Evolutionary conservation across 768 basidiomycete species (phyloP).

Genomic region (Mrakia frigida): DNA sequence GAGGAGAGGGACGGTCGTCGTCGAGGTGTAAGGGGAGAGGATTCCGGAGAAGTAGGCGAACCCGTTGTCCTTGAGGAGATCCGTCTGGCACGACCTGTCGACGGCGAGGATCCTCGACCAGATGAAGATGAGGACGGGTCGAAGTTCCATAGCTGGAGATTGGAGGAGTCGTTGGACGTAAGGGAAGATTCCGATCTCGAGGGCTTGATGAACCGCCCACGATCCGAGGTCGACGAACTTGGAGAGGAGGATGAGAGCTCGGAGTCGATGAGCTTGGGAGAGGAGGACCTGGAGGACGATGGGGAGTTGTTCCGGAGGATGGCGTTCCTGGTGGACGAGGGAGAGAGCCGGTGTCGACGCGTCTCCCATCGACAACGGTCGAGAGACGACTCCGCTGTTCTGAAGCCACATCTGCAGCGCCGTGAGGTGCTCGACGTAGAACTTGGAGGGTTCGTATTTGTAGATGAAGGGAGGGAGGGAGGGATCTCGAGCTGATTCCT

Average conservation of each 20-base stretch:
- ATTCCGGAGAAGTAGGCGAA: constrained; percentile 49
- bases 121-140: constrained; percentile 96
- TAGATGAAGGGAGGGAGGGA: constrained; percentile 55
- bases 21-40: constrained; percentile 51
- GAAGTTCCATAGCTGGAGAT: constrained; percentile 88
- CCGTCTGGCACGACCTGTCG: constrained; percentile 85
- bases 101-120: constrained; percentile 97
- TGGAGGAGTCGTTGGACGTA: constrained; percentile 95
- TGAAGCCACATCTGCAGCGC: constrained; percentile 99
- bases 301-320: constrained; percentile 93
- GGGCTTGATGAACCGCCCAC: constrained; percentile 94
- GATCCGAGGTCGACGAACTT: constrained; percentile 98
- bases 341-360: constrained; percentile 13
- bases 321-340: constrained; percentile 24
- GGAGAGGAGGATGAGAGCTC: constrained; percentile 89
- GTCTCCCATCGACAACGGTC: constrained; percentile 20
- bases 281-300: constrained; percentile 96
- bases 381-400: constrained; percentile 55
- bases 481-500: constrained; percentile 41
- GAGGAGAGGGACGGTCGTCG: constrained; percentile 44
- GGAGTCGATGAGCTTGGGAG: constrained; percentile 89
- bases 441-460: constrained; percentile 72
- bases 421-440: constrained; percentile 92
- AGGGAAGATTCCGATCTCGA: constrained; percentile 96
- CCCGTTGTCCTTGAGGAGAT: constrained; percentile 68